Evolutionary conservation across 345 rosid species (phyloP), one percentile per base, ranked within the genome.

Genomic region (Sonneratia alba): DNA sequence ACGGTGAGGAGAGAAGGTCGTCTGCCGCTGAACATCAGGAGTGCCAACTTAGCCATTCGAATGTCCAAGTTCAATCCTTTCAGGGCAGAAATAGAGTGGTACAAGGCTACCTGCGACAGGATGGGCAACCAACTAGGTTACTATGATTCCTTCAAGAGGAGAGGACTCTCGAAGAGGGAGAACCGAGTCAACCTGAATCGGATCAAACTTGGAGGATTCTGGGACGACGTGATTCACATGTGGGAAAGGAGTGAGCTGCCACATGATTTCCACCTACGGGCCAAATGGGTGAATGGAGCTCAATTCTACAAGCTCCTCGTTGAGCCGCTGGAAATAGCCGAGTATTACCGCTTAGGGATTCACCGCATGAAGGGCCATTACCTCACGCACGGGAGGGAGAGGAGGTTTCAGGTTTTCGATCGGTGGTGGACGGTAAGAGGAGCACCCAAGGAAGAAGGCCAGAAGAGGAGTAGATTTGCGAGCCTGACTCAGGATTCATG

Each of bases 291-390:
- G 0, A 74, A 87, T 14, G 80, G 87, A 22, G 76, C 94, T 0
- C 88, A 85, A 4, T 87, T 67, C 72, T 95, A 92, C 34, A 90
- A 78, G 79, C 97, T 95, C 40, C 86, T 89, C 3, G 87, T 88
- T 1, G 97, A 95, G 77, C 99, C 99, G 66, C 75, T 95, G 40
- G 99, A 95, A 65, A 90, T 95, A 9, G 99, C 97, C 0, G 77
- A 78, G 13, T 95, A 91, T 65, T 95, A 95, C 70, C 82, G 86
- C 34, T 40, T 69, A 2, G 79, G 74, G 14, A 36, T 1, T 69
- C 80, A 81, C 74, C 73, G 18, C 0, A 22, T 0, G 11, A 77
- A 64, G 42, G 84, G 82, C 4, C 92, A 89, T 74, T 95, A 95
- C 81, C 61, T 82, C 11, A 51, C 65, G 67, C 65, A 78, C 43